Percentiles rank a stretch among this genome's conserved stretches.
Conservation (phyloP, 2,329 filamentous ascomycete genomes). For the Sclerotiophoma versabilis region DNA sequence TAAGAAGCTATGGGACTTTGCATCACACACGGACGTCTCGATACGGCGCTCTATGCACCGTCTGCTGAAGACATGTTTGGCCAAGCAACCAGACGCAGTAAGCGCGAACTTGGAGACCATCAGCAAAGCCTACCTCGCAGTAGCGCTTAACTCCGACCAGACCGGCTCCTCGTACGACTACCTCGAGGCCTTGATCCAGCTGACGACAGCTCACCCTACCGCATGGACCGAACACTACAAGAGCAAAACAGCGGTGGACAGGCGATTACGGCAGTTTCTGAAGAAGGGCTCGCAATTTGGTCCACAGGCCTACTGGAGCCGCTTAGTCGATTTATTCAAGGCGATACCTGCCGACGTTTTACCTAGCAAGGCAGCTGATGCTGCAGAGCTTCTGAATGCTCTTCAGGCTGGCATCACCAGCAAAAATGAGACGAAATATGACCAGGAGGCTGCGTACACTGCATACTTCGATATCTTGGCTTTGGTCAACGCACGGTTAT, state of each 20-base stretch:
- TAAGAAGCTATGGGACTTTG: conserved; percentile 67
- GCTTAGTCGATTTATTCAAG: conserved; percentile 67
- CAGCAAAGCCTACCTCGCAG: conserved; percentile 73
- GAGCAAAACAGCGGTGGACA: conserved; percentile 63
- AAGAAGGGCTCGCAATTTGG: conserved; percentile 86
- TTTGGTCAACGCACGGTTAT: conserved; percentile 51
- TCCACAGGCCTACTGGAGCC: conserved; percentile 74
- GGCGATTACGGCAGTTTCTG: conserved; percentile 73
- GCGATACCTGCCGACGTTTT: conserved; percentile 64
- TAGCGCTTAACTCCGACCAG: conserved; percentile 76
- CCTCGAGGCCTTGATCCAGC: conserved; percentile 67
- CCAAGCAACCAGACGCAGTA: conserved; percentile 54
- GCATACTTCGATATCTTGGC: conserved; percentile 73
- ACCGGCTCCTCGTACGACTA: conserved; percentile 76
- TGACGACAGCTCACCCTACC: conserved; percentile 71
- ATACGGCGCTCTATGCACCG: conserved; percentile 66
- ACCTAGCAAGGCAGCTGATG: conserved; percentile 60
- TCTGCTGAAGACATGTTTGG: conserved; percentile 61
- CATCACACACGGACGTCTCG: conserved; percentile 62
- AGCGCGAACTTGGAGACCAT: conserved; percentile 60
- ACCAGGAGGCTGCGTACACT: conserved; percentile 74
- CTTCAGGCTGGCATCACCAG: conserved; percentile 74
- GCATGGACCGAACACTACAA: conserved; percentile 75
- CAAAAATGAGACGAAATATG: conserved; percentile 76
- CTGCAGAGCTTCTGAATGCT: conserved; percentile 68